Evolutionary conservation across 2,329 filamentous ascomycete species (phyloP).

Genomic region (Penicillium griseofulvum): DNA sequence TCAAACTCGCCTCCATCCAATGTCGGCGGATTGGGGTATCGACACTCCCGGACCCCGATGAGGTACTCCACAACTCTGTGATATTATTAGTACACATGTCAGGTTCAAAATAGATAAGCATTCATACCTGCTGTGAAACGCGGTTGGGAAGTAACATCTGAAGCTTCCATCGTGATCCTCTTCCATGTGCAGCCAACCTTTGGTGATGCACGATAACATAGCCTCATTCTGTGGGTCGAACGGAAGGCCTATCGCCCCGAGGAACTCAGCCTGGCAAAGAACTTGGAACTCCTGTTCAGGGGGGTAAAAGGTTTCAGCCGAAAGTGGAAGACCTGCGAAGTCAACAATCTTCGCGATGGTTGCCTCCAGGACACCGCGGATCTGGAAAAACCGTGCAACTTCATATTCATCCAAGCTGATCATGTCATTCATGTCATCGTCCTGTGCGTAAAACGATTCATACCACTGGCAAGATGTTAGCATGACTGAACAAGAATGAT

Average conservation of each 20-base stretch:
- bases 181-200: conserved; percentile 1
- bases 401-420: neutral
- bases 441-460: neutral
- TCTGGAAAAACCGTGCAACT: neutral
- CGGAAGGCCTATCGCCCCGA: neutral
- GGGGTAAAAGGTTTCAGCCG: neutral
- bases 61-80: neutral
- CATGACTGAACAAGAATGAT: neutral
- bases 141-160: neutral
- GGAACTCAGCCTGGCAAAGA: neutral
- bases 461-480: neutral
- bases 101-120: rapidly evolving
- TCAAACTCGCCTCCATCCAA: neutral
- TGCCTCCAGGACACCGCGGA: neutral
- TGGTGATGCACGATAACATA: neutral
- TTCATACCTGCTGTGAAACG: neutral
- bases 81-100: neutral
- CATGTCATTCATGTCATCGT: neutral
- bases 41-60: neutral
- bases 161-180: neutral
- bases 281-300: neutral
- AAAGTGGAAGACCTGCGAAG: neutral
- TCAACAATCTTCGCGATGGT: neutral
- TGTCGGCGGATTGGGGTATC: neutral
- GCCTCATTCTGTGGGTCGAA: neutral